Conservation (phyloP, 192 early-diverging fungal genomes). For the Spizellomyces sp. region DNA sequence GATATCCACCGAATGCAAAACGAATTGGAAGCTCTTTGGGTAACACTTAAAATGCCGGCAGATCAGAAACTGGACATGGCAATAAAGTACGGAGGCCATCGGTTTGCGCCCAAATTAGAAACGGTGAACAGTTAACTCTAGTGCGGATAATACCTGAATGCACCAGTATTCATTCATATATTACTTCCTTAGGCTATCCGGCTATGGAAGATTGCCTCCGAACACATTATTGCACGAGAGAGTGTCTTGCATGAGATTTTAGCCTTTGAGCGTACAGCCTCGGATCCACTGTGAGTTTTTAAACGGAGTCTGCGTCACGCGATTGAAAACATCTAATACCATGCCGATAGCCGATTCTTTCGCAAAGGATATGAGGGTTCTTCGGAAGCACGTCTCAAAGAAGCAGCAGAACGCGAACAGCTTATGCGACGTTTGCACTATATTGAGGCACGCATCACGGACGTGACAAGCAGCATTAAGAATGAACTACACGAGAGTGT, state of each 20-base stretch:
- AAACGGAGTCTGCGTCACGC: too few species aligned
- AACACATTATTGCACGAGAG: constrained; percentile 48
- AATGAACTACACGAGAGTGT: constrained; percentile 53
- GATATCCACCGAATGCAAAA: constrained; percentile 43
- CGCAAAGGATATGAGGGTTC: constrained; percentile 43
- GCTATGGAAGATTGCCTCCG: constrained; percentile 47
- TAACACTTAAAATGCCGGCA: constrained; percentile 52
- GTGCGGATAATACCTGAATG: background rate
- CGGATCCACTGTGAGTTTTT: constrained; percentile 43
- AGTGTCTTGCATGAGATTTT: constrained; percentile 46
- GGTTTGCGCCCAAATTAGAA: constrained; percentile 46
- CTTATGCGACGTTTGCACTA: constrained; percentile 44
- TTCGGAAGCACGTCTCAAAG: constrained; percentile 47
- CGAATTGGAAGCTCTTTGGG: constrained; percentile 55
- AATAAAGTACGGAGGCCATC: constrained; percentile 57
- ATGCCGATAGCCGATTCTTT: constrained; percentile 43
- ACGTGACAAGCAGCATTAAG: constrained; percentile 46
- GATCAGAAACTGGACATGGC: constrained; percentile 66
- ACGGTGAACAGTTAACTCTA: constrained; percentile 27
- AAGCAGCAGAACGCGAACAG: constrained; percentile 50
- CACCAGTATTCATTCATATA: constrained; percentile 10
- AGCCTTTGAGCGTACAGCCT: constrained; percentile 48
- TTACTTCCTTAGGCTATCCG: constrained; percentile 43
- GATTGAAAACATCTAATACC: too few species aligned
- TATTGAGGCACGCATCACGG: constrained; percentile 43